Evolutionary conservation across 495 filamentous ascomycete genomes (phyloP).

Genomic region (Trichoderma reesei): DNA sequence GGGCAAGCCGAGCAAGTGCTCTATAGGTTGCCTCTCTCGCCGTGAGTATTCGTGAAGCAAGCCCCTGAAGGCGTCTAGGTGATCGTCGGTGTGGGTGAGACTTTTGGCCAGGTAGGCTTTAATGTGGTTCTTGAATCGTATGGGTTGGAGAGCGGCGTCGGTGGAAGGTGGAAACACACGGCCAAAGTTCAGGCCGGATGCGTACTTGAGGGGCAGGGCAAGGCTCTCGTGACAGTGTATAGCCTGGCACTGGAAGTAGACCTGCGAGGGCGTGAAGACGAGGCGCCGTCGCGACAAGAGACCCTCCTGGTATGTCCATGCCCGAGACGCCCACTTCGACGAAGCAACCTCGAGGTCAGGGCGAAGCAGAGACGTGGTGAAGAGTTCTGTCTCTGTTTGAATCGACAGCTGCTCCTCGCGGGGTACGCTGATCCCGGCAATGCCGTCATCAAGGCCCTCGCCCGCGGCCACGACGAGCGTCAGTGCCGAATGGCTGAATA

Average conservation of each 20-base stretch:
- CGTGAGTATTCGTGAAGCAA: neutral
- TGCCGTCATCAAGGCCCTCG: slow-evolving; percentile 15
- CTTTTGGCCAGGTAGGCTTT: slow-evolving; percentile 6
- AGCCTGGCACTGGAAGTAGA: slow-evolving; percentile 22
- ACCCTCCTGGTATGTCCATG: slow-evolving; percentile 34
- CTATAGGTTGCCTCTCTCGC: neutral
- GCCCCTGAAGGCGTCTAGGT: slow-evolving; percentile 8
- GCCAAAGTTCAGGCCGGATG: slow-evolving; percentile 9
- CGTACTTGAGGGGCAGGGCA: neutral
- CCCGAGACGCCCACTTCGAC: slow-evolving; percentile 24
- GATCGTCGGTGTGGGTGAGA: neutral
- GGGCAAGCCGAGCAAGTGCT: slow-evolving; percentile 11
- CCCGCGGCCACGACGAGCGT: slow-evolving; percentile 22
- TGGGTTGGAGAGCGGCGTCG: neutral
- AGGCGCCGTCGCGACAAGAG: slow-evolving; percentile 24
- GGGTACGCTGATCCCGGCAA: slow-evolving; percentile 16
- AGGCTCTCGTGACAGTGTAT: slow-evolving; percentile 16
- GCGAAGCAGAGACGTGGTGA: slow-evolving; percentile 11
- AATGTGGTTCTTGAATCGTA: neutral
- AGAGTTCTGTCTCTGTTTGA: slow-evolving; percentile 4
- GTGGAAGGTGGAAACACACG: slow-evolving; percentile 4
- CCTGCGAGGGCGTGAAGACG: slow-evolving; percentile 23
- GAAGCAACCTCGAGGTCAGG: slow-evolving; percentile 13
- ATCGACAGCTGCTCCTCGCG: slow-evolving; percentile 4
- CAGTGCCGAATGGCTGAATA: slow-evolving; percentile 16